Conservation (phyloP, 1,284 basidiomycete species). For the Cutaneotrichosporon daszewskae region DNA sequence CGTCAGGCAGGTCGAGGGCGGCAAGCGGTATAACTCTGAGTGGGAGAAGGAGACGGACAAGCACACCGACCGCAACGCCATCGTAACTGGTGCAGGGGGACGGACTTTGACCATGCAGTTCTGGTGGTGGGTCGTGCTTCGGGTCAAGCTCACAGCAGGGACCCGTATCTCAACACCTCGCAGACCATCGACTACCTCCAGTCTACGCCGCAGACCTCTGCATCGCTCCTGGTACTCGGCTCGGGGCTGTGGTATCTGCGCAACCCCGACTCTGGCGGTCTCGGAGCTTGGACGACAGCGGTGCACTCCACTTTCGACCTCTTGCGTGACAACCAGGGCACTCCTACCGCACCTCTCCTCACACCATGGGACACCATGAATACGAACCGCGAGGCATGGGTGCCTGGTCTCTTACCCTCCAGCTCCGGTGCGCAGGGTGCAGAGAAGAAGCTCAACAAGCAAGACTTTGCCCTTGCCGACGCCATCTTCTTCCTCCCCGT, state of each 20-base stretch:
- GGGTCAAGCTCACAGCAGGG: slow-evolving; percentile 15
- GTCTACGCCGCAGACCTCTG: slow-evolving; percentile 29
- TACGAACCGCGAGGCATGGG: slow-evolving; percentile 2
- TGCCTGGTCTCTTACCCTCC: slow-evolving; percentile 10
- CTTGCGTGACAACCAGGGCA: slow-evolving; percentile 47
- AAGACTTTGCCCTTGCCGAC: slow-evolving; percentile 8
- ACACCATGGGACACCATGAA: slow-evolving; percentile 40
- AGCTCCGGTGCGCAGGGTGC: background rate
- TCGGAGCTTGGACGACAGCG: slow-evolving; percentile 67
- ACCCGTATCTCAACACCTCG: slow-evolving; percentile 64
- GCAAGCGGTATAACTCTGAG: slow-evolving; percentile 14
- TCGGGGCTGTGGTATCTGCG: slow-evolving; percentile 83
- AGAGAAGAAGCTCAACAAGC: too few relatives aligned
- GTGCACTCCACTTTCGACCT: slow-evolving; percentile 60
- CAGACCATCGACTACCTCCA: slow-evolving; percentile 49
- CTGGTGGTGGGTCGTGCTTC: slow-evolving; percentile 53
- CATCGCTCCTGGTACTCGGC: slow-evolving; percentile 70
- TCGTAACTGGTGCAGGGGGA: slow-evolving; percentile 12
- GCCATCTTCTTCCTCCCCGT: slow-evolving; percentile 62
- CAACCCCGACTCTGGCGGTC: slow-evolving; percentile 64
- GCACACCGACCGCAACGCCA: slow-evolving; percentile 57
- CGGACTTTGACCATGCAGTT: slow-evolving; percentile 57
- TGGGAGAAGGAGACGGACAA: slow-evolving; percentile 53
- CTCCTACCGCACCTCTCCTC: slow-evolving; percentile 30
- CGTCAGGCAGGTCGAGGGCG: slow-evolving; percentile 50